A percentile compares a stretch with the other conserved stretches of the same genome.
Evolutionary conservation across 148 eudicot genomes (phyloP).

Genomic region (Agrostemma githago): DNA sequence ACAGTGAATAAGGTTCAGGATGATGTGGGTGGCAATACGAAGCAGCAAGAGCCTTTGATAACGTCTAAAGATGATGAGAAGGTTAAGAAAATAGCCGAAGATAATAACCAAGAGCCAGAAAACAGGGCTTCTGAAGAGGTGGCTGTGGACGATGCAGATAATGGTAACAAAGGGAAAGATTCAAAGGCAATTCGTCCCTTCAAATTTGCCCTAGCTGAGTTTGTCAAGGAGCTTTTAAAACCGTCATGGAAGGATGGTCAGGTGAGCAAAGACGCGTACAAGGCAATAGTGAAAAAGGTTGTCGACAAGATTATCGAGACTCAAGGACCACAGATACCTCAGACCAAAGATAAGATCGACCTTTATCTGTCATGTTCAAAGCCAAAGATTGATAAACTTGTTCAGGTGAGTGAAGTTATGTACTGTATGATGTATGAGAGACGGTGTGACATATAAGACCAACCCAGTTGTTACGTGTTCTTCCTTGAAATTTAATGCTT

Average conservation of each 20-base stretch:
- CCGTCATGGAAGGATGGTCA: slow-evolving; percentile 90
- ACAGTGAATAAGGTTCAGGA: slow-evolving; percentile 10
- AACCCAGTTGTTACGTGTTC: background rate
- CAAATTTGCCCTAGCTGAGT: slow-evolving; percentile 72
- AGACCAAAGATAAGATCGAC: slow-evolving; percentile 69
- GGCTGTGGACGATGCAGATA: slow-evolving; percentile 41
- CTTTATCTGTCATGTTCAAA: slow-evolving; percentile 57
- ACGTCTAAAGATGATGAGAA: slow-evolving; percentile 25
- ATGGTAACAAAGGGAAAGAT: slow-evolving; percentile 51
- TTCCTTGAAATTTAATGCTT: background rate
- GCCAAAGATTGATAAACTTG: slow-evolving; percentile 78
- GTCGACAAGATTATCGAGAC: slow-evolving; percentile 75
- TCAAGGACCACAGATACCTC: slow-evolving; percentile 61
- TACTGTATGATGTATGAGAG: too few species aligned
- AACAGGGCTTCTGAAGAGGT: slow-evolving; percentile 28
- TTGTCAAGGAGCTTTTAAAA: slow-evolving; percentile 78
- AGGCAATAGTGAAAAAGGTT: slow-evolving; percentile 73
- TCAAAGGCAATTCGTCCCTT: slow-evolving; percentile 60
- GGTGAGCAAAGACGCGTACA: slow-evolving; percentile 70
- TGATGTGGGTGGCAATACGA: slow-evolving; percentile 11
- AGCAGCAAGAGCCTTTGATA: slow-evolving; percentile 21
- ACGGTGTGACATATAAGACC: background rate
- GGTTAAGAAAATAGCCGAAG: slow-evolving; percentile 26
- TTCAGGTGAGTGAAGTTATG: slow-evolving; percentile 50
- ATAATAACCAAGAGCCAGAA: slow-evolving; percentile 33